phyloP scores from a whole-genome alignment of 208 protist species.

The Wallacemonas collosoma region DNA sequence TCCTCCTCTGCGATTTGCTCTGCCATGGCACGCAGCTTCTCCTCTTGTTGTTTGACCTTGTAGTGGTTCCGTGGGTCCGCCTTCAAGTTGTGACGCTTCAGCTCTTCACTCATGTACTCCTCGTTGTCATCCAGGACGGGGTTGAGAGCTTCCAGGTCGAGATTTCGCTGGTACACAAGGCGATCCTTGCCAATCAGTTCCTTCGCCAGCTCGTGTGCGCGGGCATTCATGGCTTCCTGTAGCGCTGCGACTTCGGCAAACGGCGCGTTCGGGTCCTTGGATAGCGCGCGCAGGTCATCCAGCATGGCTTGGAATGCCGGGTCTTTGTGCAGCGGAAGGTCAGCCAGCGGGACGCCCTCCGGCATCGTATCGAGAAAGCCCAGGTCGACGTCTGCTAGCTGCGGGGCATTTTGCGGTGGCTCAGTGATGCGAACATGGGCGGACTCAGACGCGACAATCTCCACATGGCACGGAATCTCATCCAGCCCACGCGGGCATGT shows the following conservation, averaged over 20 bases:
- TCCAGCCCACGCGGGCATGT: slow-evolving; percentile 58
- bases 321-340: slow-evolving; percentile 59
- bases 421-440: slow-evolving; percentile 74
- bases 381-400: slow-evolving; percentile 65
- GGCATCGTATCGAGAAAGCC: slow-evolving; percentile 69
- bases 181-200: slow-evolving; percentile 59
- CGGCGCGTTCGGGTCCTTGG: slow-evolving; percentile 36
- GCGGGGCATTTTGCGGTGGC: slow-evolving; percentile 58
- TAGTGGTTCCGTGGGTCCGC: slow-evolving; percentile 59
- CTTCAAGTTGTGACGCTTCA: slow-evolving; percentile 53
- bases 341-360: slow-evolving; percentile 66
- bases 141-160: slow-evolving; percentile 43
- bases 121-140: slow-evolving; percentile 46
- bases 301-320: slow-evolving; percentile 52
- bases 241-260: slow-evolving; percentile 33
- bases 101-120: slow-evolving; percentile 49
- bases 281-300: slow-evolving; percentile 42
- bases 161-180: slow-evolving; percentile 45
- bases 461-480: slow-evolving; percentile 59
- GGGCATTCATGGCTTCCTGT: slow-evolving; percentile 51
- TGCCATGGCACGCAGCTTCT: slow-evolving; percentile 35
- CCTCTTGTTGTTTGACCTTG: slow-evolving; percentile 52
- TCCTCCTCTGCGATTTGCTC: slow-evolving; percentile 36
- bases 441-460: slow-evolving; percentile 56
- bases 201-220: slow-evolving; percentile 52